phyloP scores from a whole-genome alignment of 208 protist species.

The Wallacemonas collosoma region DNA sequence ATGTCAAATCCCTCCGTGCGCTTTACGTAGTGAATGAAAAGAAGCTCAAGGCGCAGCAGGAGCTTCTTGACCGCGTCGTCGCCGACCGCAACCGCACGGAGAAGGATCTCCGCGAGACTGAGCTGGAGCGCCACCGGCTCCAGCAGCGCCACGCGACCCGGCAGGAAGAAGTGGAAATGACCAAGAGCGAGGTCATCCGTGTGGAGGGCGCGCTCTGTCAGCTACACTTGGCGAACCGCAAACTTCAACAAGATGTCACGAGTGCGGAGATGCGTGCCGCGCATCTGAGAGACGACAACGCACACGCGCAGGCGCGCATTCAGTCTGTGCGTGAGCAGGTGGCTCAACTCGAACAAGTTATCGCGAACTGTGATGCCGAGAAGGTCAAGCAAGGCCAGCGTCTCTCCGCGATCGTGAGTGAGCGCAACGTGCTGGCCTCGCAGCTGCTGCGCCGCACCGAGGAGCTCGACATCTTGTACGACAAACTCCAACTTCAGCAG shows the following conservation, averaged over 20 bases:
- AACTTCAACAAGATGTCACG: conserved; percentile 80
- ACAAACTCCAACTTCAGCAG: conserved; percentile 97
- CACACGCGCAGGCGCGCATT: conserved; percentile 51
- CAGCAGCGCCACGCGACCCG: conserved; percentile 94
- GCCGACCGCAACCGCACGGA: conserved; percentile 96
- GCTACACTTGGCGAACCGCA: conserved; percentile 72
- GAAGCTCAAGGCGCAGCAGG: conserved; percentile 97
- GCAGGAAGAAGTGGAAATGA: conserved; percentile 92
- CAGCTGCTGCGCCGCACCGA: conserved; percentile 98
- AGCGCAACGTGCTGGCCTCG: conserved; percentile 96
- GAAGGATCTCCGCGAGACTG: conserved; percentile 95
- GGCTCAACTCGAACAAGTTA: conserved; percentile 93
- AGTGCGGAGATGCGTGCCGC: conserved; percentile 79
- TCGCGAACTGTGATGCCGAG: conserved; percentile 94
- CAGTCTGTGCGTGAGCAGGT: conserved; percentile 84
- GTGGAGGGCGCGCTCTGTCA: conserved; percentile 93
- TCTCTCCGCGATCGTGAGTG: conserved; percentile 92
- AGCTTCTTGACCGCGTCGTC: conserved; percentile 96
- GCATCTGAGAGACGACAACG: conserved; percentile 68
- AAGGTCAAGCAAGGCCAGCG: conserved; percentile 90
- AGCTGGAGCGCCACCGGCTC: conserved; percentile 95
- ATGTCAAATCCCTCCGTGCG: conserved; percentile 90
- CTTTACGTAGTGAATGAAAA: conserved; percentile 86
- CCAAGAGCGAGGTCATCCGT: conserved; percentile 95
- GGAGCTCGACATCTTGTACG: conserved; percentile 96